Conservation (phyloP, 768 basidiomycete species). For the Kwoniella dendrophila region DNA sequence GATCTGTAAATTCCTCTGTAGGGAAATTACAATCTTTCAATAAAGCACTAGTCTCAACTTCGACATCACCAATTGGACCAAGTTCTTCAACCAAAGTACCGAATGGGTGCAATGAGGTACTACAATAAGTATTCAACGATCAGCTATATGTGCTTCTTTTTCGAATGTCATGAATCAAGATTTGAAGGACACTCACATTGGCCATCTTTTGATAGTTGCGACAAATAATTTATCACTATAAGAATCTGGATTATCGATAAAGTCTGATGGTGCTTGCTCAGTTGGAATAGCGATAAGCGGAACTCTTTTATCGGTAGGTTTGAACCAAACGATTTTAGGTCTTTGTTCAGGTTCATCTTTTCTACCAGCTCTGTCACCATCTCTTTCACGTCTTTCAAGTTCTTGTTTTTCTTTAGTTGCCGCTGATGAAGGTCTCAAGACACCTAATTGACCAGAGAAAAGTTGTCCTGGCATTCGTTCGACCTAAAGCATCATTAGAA, state of each 20-base stretch:
- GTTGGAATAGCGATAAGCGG: slow-evolving; percentile 98
- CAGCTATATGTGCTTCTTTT: slow-evolving; percentile 7
- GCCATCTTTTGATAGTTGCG: slow-evolving; percentile 97
- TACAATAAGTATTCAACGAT: slow-evolving; percentile 66
- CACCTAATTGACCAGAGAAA: slow-evolving; percentile 94
- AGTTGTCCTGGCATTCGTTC: slow-evolving; percentile 99
- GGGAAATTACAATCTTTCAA: slow-evolving; percentile 99
- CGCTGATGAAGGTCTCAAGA: slow-evolving; percentile 90
- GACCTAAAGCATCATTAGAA: slow-evolving; percentile 58
- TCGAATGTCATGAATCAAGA: too few species aligned
- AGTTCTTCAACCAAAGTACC: slow-evolving; percentile 97
- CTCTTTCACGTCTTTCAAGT: slow-evolving; percentile 93
- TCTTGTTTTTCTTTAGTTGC: slow-evolving; percentile 99
- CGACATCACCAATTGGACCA: slow-evolving; percentile 96
- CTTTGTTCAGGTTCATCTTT: slow-evolving; percentile 66
- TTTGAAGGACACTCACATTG: slow-evolving; percentile 51
- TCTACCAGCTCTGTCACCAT: slow-evolving; percentile 74
- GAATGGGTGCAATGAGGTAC: slow-evolving; percentile 94
- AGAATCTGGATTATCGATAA: slow-evolving; percentile 87
- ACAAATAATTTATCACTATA: slow-evolving; percentile 92
- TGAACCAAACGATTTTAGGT: slow-evolving; percentile 99
- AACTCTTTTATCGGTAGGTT: slow-evolving; percentile 98
- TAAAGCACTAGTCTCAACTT: slow-evolving; percentile 95
- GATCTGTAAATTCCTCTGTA: slow-evolving; percentile 93
- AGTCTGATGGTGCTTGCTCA: slow-evolving; percentile 93